These are phyloP conservation scores for Alloteropsis semialata DNA, from an alignment of 176 grass and related monocot genomes.

Conservation along the genomic window DNA sequence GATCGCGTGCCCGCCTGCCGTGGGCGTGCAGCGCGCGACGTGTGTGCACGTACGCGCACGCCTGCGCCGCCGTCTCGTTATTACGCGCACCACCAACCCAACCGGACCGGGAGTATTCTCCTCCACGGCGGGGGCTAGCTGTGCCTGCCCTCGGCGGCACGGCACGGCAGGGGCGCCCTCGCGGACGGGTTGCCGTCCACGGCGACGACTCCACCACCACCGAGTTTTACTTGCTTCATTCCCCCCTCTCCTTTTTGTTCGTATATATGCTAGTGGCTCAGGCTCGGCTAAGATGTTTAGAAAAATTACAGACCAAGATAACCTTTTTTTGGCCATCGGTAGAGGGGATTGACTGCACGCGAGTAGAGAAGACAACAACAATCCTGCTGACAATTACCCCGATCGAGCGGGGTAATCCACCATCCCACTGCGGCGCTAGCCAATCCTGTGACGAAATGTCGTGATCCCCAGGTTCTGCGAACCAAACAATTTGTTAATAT, in stretches of 20 bases:
- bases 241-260: too few relatives aligned
- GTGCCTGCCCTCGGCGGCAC: slow-evolving; percentile 32
- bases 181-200: slow-evolving; percentile 25
- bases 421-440: not conserved
- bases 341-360: not conserved
- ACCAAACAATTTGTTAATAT: too few relatives aligned
- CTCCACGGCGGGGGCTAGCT: not conserved
- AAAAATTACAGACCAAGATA: not conserved
- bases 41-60: not conserved
- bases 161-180: slow-evolving; percentile 1
- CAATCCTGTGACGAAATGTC: slow-evolving; percentile 10
- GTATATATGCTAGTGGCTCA: not conserved
- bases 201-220: slow-evolving; percentile 5
- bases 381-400: not conserved
- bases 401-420: not conserved
- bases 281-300: not conserved
- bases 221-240: too few relatives aligned
- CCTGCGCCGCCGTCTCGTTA: slow-evolving; percentile 26
- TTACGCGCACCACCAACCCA: not conserved
- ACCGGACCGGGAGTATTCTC: not conserved
- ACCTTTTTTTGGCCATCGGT: not conserved
- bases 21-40: not conserved
- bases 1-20: not conserved
- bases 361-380: not conserved
- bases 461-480: not conserved